These are phyloP conservation scores for Sugiyamaella floridensis DNA, from an alignment of 805 yeast species.

Conservation along the genomic window DNA sequence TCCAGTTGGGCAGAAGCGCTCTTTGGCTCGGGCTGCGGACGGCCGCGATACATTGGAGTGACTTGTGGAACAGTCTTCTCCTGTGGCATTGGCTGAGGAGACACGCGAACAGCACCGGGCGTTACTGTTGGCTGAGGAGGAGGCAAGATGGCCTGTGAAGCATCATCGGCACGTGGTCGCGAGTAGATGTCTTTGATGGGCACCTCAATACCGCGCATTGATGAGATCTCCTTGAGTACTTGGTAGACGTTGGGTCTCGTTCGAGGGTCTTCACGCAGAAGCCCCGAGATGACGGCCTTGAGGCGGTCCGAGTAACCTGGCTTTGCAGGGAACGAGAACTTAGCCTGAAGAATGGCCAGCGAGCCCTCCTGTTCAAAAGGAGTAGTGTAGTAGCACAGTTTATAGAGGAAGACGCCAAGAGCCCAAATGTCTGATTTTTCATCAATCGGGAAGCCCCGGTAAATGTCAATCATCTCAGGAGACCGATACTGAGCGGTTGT, in stretches of 20 bases:
- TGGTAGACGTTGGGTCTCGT: constrained; percentile 84
- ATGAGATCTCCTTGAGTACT: constrained; percentile 56
- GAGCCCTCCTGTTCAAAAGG: constrained; percentile 86
- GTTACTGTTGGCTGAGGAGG: not conserved
- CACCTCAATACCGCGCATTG: constrained; percentile 48
- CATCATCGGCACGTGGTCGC: not conserved
- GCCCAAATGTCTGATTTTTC: constrained; percentile 97
- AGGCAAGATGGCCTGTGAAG: not conserved
- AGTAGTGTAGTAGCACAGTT: constrained; percentile 84
- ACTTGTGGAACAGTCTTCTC: constrained; percentile 15
- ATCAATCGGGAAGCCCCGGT: constrained; percentile 75
- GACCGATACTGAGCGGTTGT: constrained; percentile 94
- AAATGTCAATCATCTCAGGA: constrained; percentile 93
- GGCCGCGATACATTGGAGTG: constrained; percentile 23
- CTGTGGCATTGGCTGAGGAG: not conserved
- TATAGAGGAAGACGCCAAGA: constrained; percentile 82
- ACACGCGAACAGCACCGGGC: not conserved
- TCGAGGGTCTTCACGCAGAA: constrained; percentile 77
- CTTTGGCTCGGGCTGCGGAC: constrained; percentile 14
- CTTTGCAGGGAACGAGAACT: constrained; percentile 62
- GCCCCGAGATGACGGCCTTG: constrained; percentile 65
- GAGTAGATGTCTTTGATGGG: constrained; percentile 37
- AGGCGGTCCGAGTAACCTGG: constrained; percentile 69
- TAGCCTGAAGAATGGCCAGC: constrained; percentile 77
- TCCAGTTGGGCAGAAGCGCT: constrained; percentile 1